phyloP scores from a whole-genome alignment of 148 eudicot species.

The Tetragonia tetragonoides region DNA sequence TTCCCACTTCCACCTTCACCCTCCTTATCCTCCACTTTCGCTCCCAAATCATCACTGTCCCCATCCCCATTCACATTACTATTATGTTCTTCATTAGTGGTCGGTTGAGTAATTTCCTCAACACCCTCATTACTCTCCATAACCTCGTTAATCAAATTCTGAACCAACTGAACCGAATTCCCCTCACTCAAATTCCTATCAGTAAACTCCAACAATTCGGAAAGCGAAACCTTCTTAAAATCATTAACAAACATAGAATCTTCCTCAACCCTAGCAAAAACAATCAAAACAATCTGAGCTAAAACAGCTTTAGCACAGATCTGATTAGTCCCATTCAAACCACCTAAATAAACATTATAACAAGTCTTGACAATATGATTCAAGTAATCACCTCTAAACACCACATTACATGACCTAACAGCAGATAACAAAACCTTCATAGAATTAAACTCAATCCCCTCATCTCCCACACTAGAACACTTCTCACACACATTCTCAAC shows the following conservation, averaged over 20 bases:
- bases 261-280: constrained; percentile 66
- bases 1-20: constrained; percentile 27
- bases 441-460: constrained; percentile 56
- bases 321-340: constrained; percentile 82
- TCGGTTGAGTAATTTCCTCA: not conserved
- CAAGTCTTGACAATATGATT: constrained; percentile 71
- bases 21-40: constrained; percentile 24
- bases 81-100: not conserved
- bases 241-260: constrained; percentile 43
- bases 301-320: constrained; percentile 92
- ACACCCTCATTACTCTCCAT: constrained; percentile 54
- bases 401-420: constrained; percentile 52
- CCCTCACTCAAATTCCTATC: constrained; percentile 94
- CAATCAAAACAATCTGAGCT: constrained; percentile 83
- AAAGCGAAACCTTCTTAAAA: constrained; percentile 51
- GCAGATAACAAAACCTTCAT: constrained; percentile 69
- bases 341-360: constrained; percentile 85
- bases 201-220: constrained; percentile 73
- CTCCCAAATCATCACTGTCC: constrained; percentile 19
- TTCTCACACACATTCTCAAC: constrained; percentile 57
- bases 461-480: constrained; percentile 54
- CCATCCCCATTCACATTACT: constrained; percentile 17
- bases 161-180: constrained; percentile 74
- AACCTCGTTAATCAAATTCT: constrained; percentile 63
- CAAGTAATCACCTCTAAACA: constrained; percentile 69